phyloP scores from a whole-genome alignment of 805 yeast species.

The Yamadazyma sp. region DNA sequence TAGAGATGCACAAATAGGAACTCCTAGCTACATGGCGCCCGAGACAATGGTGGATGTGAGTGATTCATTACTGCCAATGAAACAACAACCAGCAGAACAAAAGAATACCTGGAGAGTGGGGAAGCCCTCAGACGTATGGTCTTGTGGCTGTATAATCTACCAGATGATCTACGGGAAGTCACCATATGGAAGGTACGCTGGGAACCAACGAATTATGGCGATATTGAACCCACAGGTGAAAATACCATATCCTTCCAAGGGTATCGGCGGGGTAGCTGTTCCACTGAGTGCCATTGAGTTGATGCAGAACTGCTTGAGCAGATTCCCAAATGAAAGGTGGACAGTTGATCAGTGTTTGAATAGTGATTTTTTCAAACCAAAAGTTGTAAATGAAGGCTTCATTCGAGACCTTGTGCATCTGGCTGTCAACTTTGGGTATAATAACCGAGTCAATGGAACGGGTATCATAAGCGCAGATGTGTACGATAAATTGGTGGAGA shows the following conservation, averaged over 20 bases:
- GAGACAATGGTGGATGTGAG: constrained; percentile 76
- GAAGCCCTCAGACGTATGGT: constrained; percentile 95
- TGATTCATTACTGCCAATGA: constrained; percentile 27
- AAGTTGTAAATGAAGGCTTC: constrained; percentile 64
- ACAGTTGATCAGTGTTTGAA: constrained; percentile 60
- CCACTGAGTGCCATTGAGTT: constrained; percentile 69
- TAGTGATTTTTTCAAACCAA: constrained; percentile 72
- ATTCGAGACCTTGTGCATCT: constrained; percentile 69
- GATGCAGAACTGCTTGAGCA: constrained; percentile 66
- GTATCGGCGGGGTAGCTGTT: constrained; percentile 60
- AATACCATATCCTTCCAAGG: constrained; percentile 62
- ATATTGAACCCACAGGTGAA: constrained; percentile 82
- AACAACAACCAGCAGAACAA: constrained; percentile 9
- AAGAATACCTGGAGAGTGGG: constrained; percentile 72
- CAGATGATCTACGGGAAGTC: constrained; percentile 95
- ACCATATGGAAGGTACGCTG: constrained; percentile 80
- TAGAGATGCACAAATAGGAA: constrained; percentile 88
- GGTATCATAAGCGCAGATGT: constrained; percentile 42
- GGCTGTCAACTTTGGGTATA: constrained; percentile 72
- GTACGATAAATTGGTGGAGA: constrained; percentile 40
- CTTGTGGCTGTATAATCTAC: constrained; percentile 93
- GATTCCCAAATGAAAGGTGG: constrained; percentile 69
- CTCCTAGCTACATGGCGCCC: constrained; percentile 98
- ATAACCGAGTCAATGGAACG: constrained; percentile 36
- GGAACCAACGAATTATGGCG: constrained; percentile 76